Evolutionary conservation across 257 asterid species (phyloP).

Genomic region (Orobanche coerulescens): DNA sequence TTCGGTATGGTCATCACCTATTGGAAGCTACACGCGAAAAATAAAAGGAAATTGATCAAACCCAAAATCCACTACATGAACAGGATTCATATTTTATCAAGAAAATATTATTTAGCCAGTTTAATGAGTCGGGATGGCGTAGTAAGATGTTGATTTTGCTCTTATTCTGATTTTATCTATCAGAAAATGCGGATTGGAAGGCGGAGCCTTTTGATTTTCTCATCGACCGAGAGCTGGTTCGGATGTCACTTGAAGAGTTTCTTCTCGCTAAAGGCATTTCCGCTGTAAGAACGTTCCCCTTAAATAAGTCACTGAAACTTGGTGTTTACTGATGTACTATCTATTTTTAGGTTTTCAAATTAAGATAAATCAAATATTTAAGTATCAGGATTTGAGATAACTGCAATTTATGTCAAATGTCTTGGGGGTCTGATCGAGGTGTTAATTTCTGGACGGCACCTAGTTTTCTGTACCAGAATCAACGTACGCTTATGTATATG

Average conservation of each 20-base stretch:
- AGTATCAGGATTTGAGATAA: not conserved
- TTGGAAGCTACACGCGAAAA: too few relatives aligned
- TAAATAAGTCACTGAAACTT: not conserved
- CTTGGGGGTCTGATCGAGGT: not conserved
- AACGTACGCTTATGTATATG: not conserved
- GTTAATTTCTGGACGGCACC: not conserved
- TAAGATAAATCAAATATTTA: not conserved
- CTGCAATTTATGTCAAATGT: not conserved
- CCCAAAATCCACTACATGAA: too few relatives aligned
- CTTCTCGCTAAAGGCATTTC: conserved; percentile 89
- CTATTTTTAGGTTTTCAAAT: conserved; percentile 2
- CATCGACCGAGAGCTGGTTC: conserved; percentile 79
- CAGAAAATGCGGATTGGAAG: conserved; percentile 60
- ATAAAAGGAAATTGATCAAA: too few relatives aligned
- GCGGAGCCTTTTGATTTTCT: conserved; percentile 86
- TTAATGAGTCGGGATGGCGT: not conserved
- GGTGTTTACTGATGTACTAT: not conserved
- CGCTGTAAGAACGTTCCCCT: conserved; percentile 47
- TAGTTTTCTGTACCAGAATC: not conserved
- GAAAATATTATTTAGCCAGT: not conserved
- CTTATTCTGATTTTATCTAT: not conserved
- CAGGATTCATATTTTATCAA: too few relatives aligned
- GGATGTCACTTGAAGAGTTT: conserved; percentile 86
- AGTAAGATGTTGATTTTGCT: not conserved
- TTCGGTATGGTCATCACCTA: too few relatives aligned